A percentile compares a stretch with the other conserved stretches of the same genome.
Conservation (phyloP, 306 rosid species). For the Glycyrrhiza uralensis region DNA sequence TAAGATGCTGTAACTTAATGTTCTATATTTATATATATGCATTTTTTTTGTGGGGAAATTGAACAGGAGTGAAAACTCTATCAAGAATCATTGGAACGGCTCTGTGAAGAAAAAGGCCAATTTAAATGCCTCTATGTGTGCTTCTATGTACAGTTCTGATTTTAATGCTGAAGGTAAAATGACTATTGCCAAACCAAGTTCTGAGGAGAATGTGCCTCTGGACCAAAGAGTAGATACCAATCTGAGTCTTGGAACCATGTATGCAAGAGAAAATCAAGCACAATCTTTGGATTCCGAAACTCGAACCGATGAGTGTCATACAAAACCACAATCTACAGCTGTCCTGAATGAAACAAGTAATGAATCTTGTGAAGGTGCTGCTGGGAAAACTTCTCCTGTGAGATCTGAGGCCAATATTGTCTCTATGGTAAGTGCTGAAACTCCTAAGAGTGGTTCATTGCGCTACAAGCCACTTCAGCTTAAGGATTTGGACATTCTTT, state of each 20-base stretch:
- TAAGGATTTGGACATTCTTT: background rate
- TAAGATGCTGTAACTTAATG: background rate
- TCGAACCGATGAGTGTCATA: background rate
- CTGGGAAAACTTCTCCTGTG: background rate
- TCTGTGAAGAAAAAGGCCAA: conserved; percentile 30
- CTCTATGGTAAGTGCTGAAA: background rate
- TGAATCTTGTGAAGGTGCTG: background rate
- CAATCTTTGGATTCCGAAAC: background rate
- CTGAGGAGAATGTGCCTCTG: background rate
- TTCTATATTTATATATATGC: background rate
- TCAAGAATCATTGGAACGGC: conserved; percentile 50
- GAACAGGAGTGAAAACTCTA: conserved; percentile 46
- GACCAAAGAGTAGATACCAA: background rate
- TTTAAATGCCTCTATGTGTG: background rate
- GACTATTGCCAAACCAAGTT: background rate
- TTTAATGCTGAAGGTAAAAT: background rate
- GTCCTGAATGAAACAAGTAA: background rate
- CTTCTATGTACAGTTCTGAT: background rate
- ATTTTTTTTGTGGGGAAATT: background rate
- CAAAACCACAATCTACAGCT: background rate
- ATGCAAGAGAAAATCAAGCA: background rate
- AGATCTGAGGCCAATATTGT: background rate
- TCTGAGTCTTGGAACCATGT: background rate
- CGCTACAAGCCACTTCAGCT: background rate
- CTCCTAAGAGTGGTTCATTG: background rate